phyloP scores from a whole-genome alignment of 257 asterid genomes.

The Solanum lycopersicoides region DNA sequence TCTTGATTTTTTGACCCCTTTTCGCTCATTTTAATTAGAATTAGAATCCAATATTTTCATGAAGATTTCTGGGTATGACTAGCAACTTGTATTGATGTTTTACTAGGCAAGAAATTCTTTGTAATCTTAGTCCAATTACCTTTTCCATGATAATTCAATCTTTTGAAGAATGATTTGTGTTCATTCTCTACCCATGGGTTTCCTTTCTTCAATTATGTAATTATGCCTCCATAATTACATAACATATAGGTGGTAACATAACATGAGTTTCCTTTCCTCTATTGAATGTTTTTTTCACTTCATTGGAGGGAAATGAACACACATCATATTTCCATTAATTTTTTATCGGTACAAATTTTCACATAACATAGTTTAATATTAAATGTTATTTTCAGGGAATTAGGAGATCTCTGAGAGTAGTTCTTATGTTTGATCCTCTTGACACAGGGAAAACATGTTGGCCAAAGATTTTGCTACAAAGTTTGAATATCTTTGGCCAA shows the following conservation, averaged over 20 bases:
- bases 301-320: background rate
- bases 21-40: background rate
- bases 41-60: background rate
- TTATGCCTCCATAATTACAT: too few relatives aligned
- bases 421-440: background rate
- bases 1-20: background rate
- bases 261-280: too few relatives aligned
- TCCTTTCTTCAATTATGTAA: too few relatives aligned
- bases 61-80: background rate
- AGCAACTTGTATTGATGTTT: too few relatives aligned
- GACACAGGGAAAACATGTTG: background rate
- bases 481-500: slow-evolving; percentile 71
- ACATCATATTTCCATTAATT: background rate
- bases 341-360: background rate
- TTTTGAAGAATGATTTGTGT: too few relatives aligned
- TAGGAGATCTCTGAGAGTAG: slow-evolving; percentile 20
- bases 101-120: too few relatives aligned
- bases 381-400: background rate
- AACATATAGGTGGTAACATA: too few relatives aligned
- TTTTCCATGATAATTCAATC: too few relatives aligned
- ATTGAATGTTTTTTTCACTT: too few relatives aligned
- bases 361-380: background rate
- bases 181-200: too few relatives aligned
- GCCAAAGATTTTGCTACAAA: background rate
- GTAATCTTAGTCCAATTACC: too few relatives aligned